Percentiles rank a stretch among this genome's conserved stretches.
Conservation (phyloP, 2,329 filamentous ascomycete genomes). For the Trichoderma koningiopsis region DNA sequence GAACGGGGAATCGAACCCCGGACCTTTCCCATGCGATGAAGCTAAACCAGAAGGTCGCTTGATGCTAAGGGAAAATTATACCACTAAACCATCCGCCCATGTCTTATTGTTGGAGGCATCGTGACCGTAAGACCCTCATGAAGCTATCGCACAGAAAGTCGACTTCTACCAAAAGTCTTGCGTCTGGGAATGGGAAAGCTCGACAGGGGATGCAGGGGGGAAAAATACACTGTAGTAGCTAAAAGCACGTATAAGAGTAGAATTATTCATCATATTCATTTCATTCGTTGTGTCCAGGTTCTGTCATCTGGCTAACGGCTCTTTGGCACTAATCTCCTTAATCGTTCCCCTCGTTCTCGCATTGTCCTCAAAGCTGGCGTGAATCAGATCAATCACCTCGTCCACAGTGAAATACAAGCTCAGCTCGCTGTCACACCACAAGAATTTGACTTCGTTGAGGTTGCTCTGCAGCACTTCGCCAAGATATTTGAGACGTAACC, state of each 20-base stretch:
- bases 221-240: background rate
- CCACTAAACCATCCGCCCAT: conserved; percentile 27
- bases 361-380: conserved; percentile 67
- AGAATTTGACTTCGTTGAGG: conserved; percentile 61
- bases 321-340: conserved; percentile 57
- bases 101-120: background rate
- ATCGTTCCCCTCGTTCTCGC: conserved; percentile 59
- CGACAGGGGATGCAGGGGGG: background rate
- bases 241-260: background rate
- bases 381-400: conserved; percentile 64
- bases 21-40: conserved; percentile 26
- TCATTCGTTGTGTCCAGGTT: background rate
- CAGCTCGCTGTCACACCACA: conserved; percentile 68
- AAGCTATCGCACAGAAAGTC: background rate
- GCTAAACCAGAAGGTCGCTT: background rate
- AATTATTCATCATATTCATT: background rate
- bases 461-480: conserved; percentile 68
- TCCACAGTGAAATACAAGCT: conserved; percentile 63
- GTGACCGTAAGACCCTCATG: background rate
- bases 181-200: background rate
- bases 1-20: conserved; percentile 29
- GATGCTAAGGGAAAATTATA: conserved; percentile 28
- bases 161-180: background rate
- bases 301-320: conserved; percentile 29
- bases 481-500: conserved; percentile 66